Base-by-base conservation (phyloP, 805 yeast species). In the Isabelozyma gotoi region DNA sequence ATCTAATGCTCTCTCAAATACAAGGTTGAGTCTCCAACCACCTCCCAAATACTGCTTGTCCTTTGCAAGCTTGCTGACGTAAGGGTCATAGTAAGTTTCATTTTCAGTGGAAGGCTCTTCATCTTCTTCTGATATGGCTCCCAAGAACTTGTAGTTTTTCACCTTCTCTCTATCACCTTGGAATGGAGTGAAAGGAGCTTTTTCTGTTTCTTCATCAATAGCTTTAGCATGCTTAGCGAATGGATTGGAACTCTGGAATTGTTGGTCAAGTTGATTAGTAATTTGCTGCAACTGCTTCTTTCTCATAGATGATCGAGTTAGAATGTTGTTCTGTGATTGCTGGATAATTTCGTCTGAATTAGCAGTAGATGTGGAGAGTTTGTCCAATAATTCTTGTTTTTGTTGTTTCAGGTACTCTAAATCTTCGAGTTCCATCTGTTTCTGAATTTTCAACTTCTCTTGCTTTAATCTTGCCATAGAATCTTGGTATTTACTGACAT, bases 161-260 rank as follows among this genome's bases (percentile, higher is more conserved):
- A 71, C 64, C 6, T 68, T 47, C 45, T 85, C 83, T 47, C 94
- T 74, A 65, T 92, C 98, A 36, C 97, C 97, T 57, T 84, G 82
- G 67, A 92, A 92, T 7, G 98, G 98, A 8, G 98, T 90, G 62
- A 91, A 92, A 14, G 98, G 98, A 6, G 62, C 52, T 33, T 44
- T 46, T 36, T 38, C 42, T 12, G 48, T 59, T 8, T 45, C 58
- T 20, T 57, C 63, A 20, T 45, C 50, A 12, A 60, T 36, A 45
- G 59, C 48, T 44, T 56, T 51, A 29, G 57, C 49, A 31, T 59
- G 40, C 56, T 68, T 35, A 58, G 49, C 42, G 55, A 60, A 48
- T 14, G 66, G 59, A 34, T 62, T 56, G 37, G 55, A 35, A 41
- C 57, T 55, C 49, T 67, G 62, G 43, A 68, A 67, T 48, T 63